Evolutionary conservation across 2,329 filamentous ascomycete species (phyloP), one percentile per base, ranked within the genome.

Genomic region (Coniochaeta prunicola): DNA sequence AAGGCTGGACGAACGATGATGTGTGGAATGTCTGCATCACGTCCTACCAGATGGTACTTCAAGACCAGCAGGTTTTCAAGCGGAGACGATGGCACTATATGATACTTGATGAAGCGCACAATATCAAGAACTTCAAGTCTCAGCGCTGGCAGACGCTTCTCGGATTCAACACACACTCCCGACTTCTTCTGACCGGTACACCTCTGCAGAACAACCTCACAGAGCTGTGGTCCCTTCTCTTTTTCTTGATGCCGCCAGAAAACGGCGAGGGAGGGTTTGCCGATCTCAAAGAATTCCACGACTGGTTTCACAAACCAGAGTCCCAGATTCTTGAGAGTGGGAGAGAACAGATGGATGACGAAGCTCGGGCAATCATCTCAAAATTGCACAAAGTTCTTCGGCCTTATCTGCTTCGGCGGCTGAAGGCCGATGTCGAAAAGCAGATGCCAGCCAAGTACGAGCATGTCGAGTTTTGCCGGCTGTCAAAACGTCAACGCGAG

Each of bases 41-140:
- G 0, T 97, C 93, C 0, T 99, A 99, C 71, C 93, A 99, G 67
- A 86, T 99, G 54, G 92, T 97, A 7, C 81, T 97, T 17, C 91
- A 96, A 69, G 96, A 99, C 69, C 89, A 94, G 63, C 89, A 93
- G 65, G 91, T 96, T 0, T 96, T 99, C 76, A 94, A 96, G 70
- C 86, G 92, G 62, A 86, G 93, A 34, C 84, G 86, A 57, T 99
- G 96, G 96, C 92, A 97, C 70, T 99, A 97, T 73, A 91, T 99
- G 84, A 92, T 99, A 63, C 83, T 99, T 1, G 94, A 99, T 66
- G 94, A 99, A 76, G 94, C 96, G 0, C 94, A 99, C 77, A 97
- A 99, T 74, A 99, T 99, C 80, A 97, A 99, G 70, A 99, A 99
- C 73, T 99, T 97, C 80, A 92, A 96, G 68, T 97, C 93, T 1